phyloP scores from a whole-genome alignment of 2,329 filamentous ascomycete species.

The Aureobasidium sp. region DNA sequence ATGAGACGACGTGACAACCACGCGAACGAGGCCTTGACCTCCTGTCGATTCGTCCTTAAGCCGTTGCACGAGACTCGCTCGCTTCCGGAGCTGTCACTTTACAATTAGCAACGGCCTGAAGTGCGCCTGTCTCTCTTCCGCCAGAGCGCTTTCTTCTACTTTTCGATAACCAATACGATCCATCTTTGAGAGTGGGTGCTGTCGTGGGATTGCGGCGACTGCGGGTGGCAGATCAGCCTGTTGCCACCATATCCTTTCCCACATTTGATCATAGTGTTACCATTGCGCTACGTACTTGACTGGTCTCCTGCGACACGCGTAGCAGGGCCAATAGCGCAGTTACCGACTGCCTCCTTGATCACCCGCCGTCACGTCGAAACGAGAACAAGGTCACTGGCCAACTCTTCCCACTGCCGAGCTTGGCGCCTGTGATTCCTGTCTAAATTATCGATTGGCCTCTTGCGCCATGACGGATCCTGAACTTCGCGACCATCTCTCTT shows the following conservation, averaged over 20 bases:
- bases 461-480: constrained; percentile 1
- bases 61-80: constrained; percentile 5
- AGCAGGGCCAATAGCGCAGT: neutral
- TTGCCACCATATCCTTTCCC: neutral
- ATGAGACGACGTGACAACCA: constrained; percentile 13
- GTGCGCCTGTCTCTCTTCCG: neutral
- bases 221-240: neutral
- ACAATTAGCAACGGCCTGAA: neutral
- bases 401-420: constrained; percentile 2
- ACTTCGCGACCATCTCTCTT: neutral
- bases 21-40: constrained; percentile 9
- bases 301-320: neutral
- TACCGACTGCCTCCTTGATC: neutral
- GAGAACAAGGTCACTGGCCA: neutral
- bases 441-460: constrained; percentile 7
- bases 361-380: constrained; percentile 9
- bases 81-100: constrained; percentile 11
- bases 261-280: neutral
- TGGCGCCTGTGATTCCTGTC: neutral
- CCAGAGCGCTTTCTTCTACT: neutral
- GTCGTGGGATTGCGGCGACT: constrained; percentile 5
- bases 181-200: neutral
- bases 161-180: neutral
- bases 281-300: neutral
- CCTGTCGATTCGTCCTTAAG: constrained; percentile 5